Base-by-base conservation (phyloP, 1,139 yeast species). In the Eremothecium gossypii region DNA sequence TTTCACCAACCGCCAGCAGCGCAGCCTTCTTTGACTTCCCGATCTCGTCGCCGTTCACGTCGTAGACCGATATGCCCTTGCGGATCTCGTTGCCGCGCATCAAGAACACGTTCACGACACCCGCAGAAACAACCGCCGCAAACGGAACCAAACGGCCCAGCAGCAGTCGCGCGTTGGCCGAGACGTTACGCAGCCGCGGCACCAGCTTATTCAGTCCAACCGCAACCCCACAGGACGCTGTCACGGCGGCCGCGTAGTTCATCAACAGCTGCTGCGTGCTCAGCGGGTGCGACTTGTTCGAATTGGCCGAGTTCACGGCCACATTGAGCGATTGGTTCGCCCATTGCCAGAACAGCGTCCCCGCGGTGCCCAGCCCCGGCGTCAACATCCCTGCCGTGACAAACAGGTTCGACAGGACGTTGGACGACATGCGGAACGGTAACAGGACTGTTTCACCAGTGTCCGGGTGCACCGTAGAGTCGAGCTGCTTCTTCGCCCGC, bases 361-460 rank as follows among this genome's bases (percentile, higher is more conserved):
- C 98, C 0, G 75, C 78, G 8, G 91, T 80, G 10, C 95, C 94
- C 58, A 91, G 64, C 48, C 84, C 84, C 6, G 98, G 98, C 1
- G 96, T 89, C 55, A 91, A 74, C 98, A 91, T 91, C 52, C 98
- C 98, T 3, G 85, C 89, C 9, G 98, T 91, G 40, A 91, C 97
- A 23, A 91, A 91, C 64, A 91, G 68, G 64, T 91, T 91, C 10
- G 96, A 85, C 45, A 91, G 70, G 14, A 91, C 98, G 67, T 93
- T 86, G 30, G 93, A 82, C 13, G 96, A 87, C 98, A 91, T 91
- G 64, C 98, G 76, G 66, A 91, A 91, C 2, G 98, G 98, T 45
- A 91, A 70, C 33, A 85, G 60, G 8, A 91, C 96, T 2, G 94
- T 83, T 55, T 85, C 91, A 1, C 97, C 96, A 2, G 94, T 91